Conservation (phyloP, 805 yeast species). For the Spencermartinsiella europaea region DNA sequence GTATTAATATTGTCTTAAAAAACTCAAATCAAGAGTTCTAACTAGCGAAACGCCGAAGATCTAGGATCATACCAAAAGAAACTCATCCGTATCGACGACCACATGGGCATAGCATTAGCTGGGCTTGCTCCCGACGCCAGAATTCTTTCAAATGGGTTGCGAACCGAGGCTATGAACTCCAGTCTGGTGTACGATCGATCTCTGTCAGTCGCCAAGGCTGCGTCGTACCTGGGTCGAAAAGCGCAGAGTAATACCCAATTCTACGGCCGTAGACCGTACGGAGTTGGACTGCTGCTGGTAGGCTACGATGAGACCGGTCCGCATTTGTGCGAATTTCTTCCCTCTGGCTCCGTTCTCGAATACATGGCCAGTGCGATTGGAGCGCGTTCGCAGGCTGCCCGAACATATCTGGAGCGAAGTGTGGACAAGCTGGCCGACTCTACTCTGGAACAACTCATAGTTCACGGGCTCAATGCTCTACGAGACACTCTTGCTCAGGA, state of each 20-base stretch:
- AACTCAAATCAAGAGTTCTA: too few relatives aligned
- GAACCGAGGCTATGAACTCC: conserved; percentile 88
- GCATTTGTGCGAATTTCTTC: conserved; percentile 90
- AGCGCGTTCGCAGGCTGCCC: conserved; percentile 97
- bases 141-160: conserved; percentile 78
- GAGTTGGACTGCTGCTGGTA: conserved; percentile 86
- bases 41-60: conserved; percentile 85
- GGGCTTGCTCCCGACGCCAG: conserved; percentile 99
- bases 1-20: too few relatives aligned
- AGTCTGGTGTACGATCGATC: conserved; percentile 83
- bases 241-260: conserved; percentile 96
- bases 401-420: conserved; percentile 89
- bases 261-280: conserved; percentile 96
- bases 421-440: conserved; percentile 60
- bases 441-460: conserved; percentile 66
- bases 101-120: conserved; percentile 91
- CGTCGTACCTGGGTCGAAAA: conserved; percentile 83
- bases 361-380: conserved; percentile 94
- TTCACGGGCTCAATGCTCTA: conserved; percentile 82
- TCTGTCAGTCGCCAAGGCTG: conserved; percentile 76
- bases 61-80: conserved; percentile 95
- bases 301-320: conserved; percentile 95
- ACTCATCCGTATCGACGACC: conserved; percentile 84
- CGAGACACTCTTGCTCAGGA: conserved; percentile 94
- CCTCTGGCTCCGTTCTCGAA: conserved; percentile 90